A percentile compares a stretch with the other conserved stretches of the same genome.
These are phyloP conservation scores for Mimosa pudica DNA, from an alignment of 306 rosid species.

Conservation along the genomic window DNA sequence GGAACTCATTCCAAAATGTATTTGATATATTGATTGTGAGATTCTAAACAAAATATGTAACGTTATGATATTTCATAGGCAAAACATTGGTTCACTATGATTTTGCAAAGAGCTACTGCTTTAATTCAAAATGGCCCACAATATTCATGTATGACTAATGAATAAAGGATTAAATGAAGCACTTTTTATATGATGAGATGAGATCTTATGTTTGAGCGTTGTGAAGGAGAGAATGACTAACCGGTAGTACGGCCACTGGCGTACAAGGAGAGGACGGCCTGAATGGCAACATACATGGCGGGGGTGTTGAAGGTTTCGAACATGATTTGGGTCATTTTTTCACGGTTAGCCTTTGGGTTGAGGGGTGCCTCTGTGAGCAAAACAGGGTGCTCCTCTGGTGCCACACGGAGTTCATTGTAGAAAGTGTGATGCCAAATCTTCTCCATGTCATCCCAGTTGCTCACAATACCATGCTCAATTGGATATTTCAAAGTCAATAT, in stretches of 20 bases:
- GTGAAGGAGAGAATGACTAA: constrained; percentile 34
- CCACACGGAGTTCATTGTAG: constrained; percentile 87
- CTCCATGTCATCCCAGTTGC: constrained; percentile 97
- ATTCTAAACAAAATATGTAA: too few species aligned
- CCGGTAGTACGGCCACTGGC: constrained; percentile 97
- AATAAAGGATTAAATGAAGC: too few species aligned
- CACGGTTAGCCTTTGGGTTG: constrained; percentile 91
- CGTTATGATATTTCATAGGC: too few species aligned
- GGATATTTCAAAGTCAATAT: constrained; percentile 83
- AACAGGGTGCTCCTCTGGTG: constrained; percentile 90
- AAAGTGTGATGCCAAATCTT: constrained; percentile 93
- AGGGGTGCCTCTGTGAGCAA: constrained; percentile 93
- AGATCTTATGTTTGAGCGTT: too few species aligned
- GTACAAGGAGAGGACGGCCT: constrained; percentile 86
- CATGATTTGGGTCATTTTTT: constrained; percentile 93
- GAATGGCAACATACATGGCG: constrained; percentile 91
- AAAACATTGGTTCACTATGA: too few species aligned
- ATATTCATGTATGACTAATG: too few species aligned
- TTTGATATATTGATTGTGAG: too few species aligned
- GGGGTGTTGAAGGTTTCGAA: constrained; percentile 90
- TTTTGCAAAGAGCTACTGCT: too few species aligned
- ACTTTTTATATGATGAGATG: too few species aligned
- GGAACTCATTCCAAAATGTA: too few species aligned
- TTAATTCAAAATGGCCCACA: too few species aligned
- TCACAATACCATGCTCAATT: constrained; percentile 91